Evolutionary conservation across 2,329 filamentous ascomycete genomes (phyloP).

Genomic region (Elsinoe fawcettii): DNA sequence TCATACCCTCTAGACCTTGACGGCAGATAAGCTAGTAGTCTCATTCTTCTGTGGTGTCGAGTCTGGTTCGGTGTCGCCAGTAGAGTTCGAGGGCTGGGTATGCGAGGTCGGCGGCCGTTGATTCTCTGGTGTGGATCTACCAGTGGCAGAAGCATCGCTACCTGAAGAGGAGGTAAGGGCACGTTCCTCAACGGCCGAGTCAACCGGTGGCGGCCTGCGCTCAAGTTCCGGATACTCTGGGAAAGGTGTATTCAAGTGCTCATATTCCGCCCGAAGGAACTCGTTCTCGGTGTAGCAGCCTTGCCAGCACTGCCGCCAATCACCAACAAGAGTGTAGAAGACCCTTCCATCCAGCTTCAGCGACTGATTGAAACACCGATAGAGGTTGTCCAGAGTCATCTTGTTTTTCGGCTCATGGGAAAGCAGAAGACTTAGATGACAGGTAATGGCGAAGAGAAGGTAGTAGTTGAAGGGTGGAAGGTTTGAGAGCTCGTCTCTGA

Average conservation of each 20-base stretch:
- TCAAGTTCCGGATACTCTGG: slow-evolving; percentile 45
- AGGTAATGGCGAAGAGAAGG: slow-evolving; percentile 92
- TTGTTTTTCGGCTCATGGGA: slow-evolving; percentile 94
- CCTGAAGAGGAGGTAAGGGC: slow-evolving; percentile 60
- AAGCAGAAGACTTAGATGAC: slow-evolving; percentile 83
- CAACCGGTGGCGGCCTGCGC: slow-evolving; percentile 42
- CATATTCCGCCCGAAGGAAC: slow-evolving; percentile 64
- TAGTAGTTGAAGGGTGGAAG: slow-evolving; percentile 98
- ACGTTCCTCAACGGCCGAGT: slow-evolving; percentile 40
- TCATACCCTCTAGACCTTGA: not conserved
- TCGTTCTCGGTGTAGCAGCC: slow-evolving; percentile 85
- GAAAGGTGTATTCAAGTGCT: slow-evolving; percentile 27
- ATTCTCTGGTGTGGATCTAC: slow-evolving; percentile 16
- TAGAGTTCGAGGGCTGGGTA: slow-evolving; percentile 14
- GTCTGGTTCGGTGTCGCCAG: slow-evolving; percentile 15
- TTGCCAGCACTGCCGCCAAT: slow-evolving; percentile 96
- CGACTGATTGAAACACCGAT: slow-evolving; percentile 94
- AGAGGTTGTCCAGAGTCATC: slow-evolving; percentile 93
- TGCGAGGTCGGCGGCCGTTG: slow-evolving; percentile 17
- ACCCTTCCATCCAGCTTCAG: slow-evolving; percentile 94
- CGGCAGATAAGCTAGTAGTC: not conserved
- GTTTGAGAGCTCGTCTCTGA: slow-evolving; percentile 86
- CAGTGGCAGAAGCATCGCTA: slow-evolving; percentile 43
- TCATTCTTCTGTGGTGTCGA: not conserved
- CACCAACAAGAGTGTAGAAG: slow-evolving; percentile 89